Evolutionary conservation across 345 rosid species (phyloP), one percentile per base, ranked within the genome.

Genomic region (Aquilaria sinensis): DNA sequence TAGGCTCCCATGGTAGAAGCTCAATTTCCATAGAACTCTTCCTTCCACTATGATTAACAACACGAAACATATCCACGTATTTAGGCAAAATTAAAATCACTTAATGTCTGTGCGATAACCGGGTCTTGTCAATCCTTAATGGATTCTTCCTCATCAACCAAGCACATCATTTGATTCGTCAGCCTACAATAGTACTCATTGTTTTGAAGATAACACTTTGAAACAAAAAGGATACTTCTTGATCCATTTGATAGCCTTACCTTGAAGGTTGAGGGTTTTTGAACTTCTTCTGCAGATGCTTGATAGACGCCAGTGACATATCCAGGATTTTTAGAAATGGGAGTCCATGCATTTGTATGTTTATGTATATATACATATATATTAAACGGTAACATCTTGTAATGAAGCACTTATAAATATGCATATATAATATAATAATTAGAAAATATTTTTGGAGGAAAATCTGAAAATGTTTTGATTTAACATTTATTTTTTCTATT

Each of bases 21-120:
- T 90, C 96, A 37, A 93, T 88, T 77, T 90, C 95, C 98, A 86
- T 83, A 10, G 98, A 90, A 72, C 87, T 90, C 78, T 76, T 93
- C 71, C 94, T 93, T 46, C 95, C 93, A 63, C 81, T 62, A 47
- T 82, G 76, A 69, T 85, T 90, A 58, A 90, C 74, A 34, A 93
- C 71, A 29, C 82, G 73, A 72, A 93, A 90, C 56, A 64, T 67
- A 60, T 90, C 86, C 0, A 84, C 70, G 56, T 90, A 76, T 64
- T 81, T 83, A 0, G 98, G 84, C 50, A 90, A 6, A 62, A 93
- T 80, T 74, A 90, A 83, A n/a, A 88, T 64, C 37, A 93, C 58
- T 63, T 85, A 90, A 61, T 68, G 83, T 74, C 67, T 84, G 81
- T 0, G 64, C 85, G 0, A 77, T 72, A 0, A 82, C 74, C 9